These are phyloP conservation scores for Sarocladium oryzae DNA, from an alignment of 2,329 filamentous ascomycete genomes.

Conservation along the genomic window DNA sequence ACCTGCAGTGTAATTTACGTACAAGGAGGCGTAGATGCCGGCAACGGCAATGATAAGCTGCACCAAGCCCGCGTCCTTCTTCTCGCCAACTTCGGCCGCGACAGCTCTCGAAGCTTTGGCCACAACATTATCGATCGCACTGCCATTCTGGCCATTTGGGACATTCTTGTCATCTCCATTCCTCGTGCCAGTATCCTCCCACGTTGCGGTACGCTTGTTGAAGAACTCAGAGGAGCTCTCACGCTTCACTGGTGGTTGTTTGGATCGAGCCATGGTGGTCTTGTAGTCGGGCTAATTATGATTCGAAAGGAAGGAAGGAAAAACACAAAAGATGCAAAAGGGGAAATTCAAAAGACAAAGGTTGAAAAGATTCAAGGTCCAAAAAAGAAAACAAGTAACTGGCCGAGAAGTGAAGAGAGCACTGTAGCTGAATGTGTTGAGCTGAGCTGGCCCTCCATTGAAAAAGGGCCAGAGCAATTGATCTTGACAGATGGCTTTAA, in stretches of 20 bases:
- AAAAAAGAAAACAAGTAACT: no score
- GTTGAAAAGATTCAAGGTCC: no score
- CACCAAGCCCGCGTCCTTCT: conserved; percentile 54
- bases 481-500: conserved; percentile 13
- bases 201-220: conserved; percentile 36
- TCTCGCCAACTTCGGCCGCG: conserved; percentile 19
- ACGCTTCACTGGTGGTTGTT: conserved; percentile 62
- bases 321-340: conserved; percentile 7
- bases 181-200: conserved; percentile 26
- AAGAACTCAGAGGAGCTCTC: conserved; percentile 62
- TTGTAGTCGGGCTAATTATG: neutral
- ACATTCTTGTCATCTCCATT: conserved; percentile 12
- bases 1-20: conserved; percentile 28
- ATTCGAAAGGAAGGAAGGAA: conserved; percentile 1
- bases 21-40: conserved; percentile 97
- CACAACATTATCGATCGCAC: conserved; percentile 21
- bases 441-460: neutral
- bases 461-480: neutral
- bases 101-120: conserved; percentile 16
- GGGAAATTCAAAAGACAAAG: conserved; percentile 15
- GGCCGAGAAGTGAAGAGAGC: no score
- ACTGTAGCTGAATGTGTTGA: neutral
- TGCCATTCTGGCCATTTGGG: conserved; percentile 13
- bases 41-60: conserved; percentile 83
- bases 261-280: conserved; percentile 60